Evolutionary conservation across 2,329 filamentous ascomycete genomes (phyloP), one percentile per base, ranked within the genome.

Genomic region (Chaetothyriales sp.): DNA sequence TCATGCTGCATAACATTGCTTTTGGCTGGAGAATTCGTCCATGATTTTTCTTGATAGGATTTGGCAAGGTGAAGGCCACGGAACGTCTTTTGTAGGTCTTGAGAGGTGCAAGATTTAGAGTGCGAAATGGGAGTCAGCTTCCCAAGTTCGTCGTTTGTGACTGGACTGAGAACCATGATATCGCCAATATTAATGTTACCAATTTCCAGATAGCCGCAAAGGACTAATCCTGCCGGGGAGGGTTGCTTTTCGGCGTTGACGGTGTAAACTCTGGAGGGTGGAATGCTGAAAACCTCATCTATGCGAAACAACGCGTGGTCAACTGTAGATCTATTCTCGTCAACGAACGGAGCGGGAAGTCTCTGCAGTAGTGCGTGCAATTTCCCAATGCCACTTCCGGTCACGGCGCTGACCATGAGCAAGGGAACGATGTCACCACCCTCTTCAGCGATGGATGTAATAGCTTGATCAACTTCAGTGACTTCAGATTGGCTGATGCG

Each of bases 201-300:
- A 58, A 85, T 84, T n/a, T 85, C 82, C 10, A 95, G 73, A 57
- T 92, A 80, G 0, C 90, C 90, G 44, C 88, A 89, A 5, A 95
- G 77, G 13, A 98, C 86, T n/a, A 80, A 76, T 6, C 83, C 83
- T 28, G 3, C 18, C 8, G 46, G 18, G 4, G 19, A 25, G 5
- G 10, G 46, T 18, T 72, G 68, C 25, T 67, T 61, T 52, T 71
- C 63, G 15, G 40, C 20, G 22, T 54, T 45, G 18, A 62, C 55
- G 2, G 68, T 69, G 56, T 70, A 72, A 4, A 77, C 73, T 56
- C 81, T 81, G 1, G 81, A 79, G 0, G 78, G 77, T 1, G 83
- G 78, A 13, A 89, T 77, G 53, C 78, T 85, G 66, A 94, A 97
- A 1, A 89, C 81, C 60, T 95, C 90, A 64, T 97, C 90, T 20